Percentiles rank a stretch among this genome's conserved stretches.
These are phyloP conservation scores for Nigrospora osmanthi DNA, from an alignment of 2,329 filamentous ascomycete species.

Conservation along the genomic window DNA sequence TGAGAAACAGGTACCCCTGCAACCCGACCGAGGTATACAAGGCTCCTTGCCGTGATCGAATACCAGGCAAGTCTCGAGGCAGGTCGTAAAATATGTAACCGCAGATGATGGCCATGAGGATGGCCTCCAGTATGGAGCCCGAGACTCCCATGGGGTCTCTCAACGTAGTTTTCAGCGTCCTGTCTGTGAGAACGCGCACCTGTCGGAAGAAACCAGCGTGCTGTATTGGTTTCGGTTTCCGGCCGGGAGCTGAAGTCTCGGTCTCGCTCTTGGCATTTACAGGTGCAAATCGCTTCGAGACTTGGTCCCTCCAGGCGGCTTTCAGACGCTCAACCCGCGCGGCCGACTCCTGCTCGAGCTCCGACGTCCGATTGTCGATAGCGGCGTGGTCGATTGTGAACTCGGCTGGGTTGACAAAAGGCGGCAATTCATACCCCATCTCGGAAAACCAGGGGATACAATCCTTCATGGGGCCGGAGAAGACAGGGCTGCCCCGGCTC, in stretches of 20 bases:
- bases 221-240: conserved; percentile 12
- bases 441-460: conserved; percentile 58
- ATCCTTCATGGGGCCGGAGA: conserved; percentile 50
- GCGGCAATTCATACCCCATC: conserved; percentile 53
- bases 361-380: conserved; percentile 61
- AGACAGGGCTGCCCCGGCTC: conserved; percentile 60
- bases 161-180: conserved; percentile 64
- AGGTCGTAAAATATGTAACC: conserved; percentile 68
- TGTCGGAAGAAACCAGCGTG: conserved; percentile 56
- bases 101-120: conserved; percentile 62
- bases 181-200: conserved; percentile 55
- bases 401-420: conserved; percentile 73
- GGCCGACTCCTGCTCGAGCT: conserved; percentile 53
- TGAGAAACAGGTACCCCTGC: conserved; percentile 68
- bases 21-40: conserved; percentile 65
- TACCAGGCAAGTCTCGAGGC: conserved; percentile 58
- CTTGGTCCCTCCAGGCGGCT: conserved; percentile 45
- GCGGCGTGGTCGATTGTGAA: conserved; percentile 69
- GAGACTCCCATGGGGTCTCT: conserved; percentile 72
- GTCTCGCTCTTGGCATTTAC: conserved; percentile 10
- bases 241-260: not conserved
- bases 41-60: conserved; percentile 65
- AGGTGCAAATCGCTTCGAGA: conserved; percentile 15
- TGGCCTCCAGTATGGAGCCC: conserved; percentile 61
- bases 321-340: conserved; percentile 55